Evolutionary conservation across 345 rosid species (phyloP), one percentile per base, ranked within the genome.

Genomic region (Aquilaria malaccensis): DNA sequence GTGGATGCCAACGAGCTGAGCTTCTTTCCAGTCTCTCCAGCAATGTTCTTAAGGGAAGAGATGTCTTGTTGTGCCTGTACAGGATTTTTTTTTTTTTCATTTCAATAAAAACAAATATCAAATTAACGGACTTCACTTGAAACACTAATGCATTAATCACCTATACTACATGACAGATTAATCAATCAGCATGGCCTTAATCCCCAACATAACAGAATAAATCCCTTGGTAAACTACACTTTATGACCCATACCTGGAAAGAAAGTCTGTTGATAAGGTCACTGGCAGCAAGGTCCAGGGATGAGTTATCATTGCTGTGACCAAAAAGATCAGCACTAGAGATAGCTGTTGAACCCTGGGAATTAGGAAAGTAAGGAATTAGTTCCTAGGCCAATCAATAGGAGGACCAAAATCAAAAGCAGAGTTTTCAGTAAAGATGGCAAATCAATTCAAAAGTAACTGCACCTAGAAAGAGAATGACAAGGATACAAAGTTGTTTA

Each of bases 311-410:
- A 12, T 62, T 10, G 29, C 52, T 61, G 2, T 77, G 61, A 55
- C 99, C 99, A 63, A 91, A 95, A 60, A 88, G 88, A 79, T 91
- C 99, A 61, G 97, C 92, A 67, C 98, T 91, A 58, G 99, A 95
- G 53, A 95, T 95, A 41, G 99, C 87, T 7, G 97, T 10, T 30
- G 98, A 95, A 67, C 94, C 79, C 99, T 95, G 76, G 3, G 70
- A 50, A 58, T 22, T 15, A 65, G 33, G 50, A 49, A 22, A 11
- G 43, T 12, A 3, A 1, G 5, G 43, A 37, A 37, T 37, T 37
- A 37, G 43, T 37, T 37, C 7, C 7, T 37, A 22, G 22, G 22
- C 4, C 43, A 37, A 22, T 22, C 7, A 37, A 37, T 37, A 9
- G 43, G 43, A 37, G 43, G 43, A 37, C 7, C 43, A 37, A 1